phyloP scores from a whole-genome alignment of 1,284 basidiomycete genomes.

The Leccinum huronense region DNA sequence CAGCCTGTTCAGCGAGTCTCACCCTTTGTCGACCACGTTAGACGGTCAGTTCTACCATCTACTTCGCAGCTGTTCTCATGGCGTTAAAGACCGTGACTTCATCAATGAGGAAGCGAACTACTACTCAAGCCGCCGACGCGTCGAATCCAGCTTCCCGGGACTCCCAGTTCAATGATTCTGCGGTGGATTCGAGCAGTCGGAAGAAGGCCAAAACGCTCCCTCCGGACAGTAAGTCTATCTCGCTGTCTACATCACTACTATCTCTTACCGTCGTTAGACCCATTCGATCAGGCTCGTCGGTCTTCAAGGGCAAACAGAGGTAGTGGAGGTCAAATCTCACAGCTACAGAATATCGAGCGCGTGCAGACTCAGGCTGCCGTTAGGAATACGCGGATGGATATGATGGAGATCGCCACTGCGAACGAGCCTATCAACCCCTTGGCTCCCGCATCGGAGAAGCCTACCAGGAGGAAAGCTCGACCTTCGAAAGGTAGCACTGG shows the following conservation, averaged over 20 bases:
- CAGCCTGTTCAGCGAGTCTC: too few relatives aligned
- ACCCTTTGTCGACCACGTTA: too few relatives aligned
- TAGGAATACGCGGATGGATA: background rate
- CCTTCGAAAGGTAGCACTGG: background rate
- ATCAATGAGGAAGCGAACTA: background rate
- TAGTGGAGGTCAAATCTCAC: background rate
- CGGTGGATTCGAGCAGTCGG: background rate
- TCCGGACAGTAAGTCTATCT: background rate
- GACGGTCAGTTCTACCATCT: too few relatives aligned
- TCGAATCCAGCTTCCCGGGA: background rate
- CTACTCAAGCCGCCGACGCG: background rate
- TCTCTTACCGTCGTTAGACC: background rate
- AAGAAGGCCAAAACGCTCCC: background rate
- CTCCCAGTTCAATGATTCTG: background rate
- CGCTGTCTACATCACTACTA: background rate
- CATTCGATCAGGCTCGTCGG: background rate
- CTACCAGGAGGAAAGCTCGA: background rate
- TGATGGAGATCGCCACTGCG: background rate
- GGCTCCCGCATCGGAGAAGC: background rate
- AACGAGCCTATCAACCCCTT: background rate
- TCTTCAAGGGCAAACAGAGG: background rate
- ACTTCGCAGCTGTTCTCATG: background rate
- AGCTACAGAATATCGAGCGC: background rate
- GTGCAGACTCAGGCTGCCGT: background rate
- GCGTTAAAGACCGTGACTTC: background rate